Conservation (phyloP, 75 land plant species). For the Selaginella moellendorffii region DNA sequence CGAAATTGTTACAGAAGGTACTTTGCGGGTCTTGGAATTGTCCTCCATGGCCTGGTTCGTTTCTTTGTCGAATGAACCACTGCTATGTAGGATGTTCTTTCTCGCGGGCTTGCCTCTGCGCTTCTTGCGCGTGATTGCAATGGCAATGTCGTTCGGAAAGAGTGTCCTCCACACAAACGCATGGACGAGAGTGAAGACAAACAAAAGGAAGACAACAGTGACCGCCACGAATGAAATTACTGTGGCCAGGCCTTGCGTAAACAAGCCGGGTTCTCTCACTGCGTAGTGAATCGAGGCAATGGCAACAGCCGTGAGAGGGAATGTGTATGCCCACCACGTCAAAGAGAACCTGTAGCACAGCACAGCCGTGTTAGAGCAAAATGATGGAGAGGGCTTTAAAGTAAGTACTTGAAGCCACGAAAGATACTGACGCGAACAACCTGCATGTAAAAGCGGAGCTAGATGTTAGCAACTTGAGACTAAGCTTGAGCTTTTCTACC, state of each 20-base stretch:
- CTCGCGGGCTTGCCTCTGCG: neutral
- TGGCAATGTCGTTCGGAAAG: slow-evolving; percentile 6
- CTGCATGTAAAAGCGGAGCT: neutral
- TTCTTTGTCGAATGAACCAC: neutral
- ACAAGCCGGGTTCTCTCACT: neutral
- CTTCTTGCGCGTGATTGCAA: slow-evolving; percentile 3
- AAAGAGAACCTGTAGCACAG: slow-evolving; percentile 2
- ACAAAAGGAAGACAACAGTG: neutral
- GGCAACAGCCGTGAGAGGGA: neutral
- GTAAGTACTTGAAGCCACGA: neutral
- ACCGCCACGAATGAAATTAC: neutral
- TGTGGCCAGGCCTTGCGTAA: neutral
- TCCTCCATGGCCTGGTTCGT: neutral
- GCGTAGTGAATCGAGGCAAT: neutral
- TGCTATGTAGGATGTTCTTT: neutral
- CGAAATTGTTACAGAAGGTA: neutral
- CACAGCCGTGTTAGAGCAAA: too few relatives aligned
- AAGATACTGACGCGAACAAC: slow-evolving; percentile 4
- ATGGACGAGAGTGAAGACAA: neutral
- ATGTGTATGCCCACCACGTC: slow-evolving; percentile 5
- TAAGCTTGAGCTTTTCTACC: neutral
- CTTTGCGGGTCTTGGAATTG: neutral
- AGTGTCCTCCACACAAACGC: slow-evolving; percentile 5
- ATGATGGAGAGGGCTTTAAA: neutral
- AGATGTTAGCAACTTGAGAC: neutral